Base-by-base conservation (phyloP, 176 grass and related monocot species). In the Oryza rufipogon region DNA sequence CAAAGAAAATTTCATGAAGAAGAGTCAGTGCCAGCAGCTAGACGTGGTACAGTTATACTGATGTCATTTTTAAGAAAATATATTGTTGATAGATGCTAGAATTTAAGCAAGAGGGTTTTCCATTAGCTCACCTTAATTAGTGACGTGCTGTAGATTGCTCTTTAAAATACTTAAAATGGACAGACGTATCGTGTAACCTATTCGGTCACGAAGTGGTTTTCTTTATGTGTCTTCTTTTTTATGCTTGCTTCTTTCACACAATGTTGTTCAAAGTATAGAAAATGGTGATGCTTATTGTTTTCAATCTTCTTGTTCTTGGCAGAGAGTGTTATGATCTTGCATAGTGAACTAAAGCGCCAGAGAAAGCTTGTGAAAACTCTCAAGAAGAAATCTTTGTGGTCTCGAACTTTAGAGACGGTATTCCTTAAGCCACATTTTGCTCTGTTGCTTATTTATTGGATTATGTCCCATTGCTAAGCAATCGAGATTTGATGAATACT, bases 371-470 rank as follows among this genome's bases (percentile, higher is more conserved):
- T 98, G 66, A 98, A 95, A 87, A 91, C 87, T 87, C 86, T 98
- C 71, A 90, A 96, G 84, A 98, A 96, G 91, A 98, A 98, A 86
- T 98, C 93, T 44, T 80, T 98, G 64, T 98, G 96, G 96, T 87
- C 91, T 51, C 93, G 84, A 86, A 89, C 64, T 86, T 94, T 98
- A 84, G 96, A 96, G 88, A 93, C 92, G 86, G 92, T 98, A 91
- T 89, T 80, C 64, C 46, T 82, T 54, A 32, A 77, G 19, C 51
- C 51, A 76, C 7, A 81, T 48, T 68, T 63, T 63, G n/a, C 58
- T 63, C 9, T n/a, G 58, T 63, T 33, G 25, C 61, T 75, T 52
- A 7, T 48, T 20, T 7, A 4, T 63, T 63, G 23, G 49, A 30
- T 80, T 75, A 77, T 71, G 19, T 25, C 4, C 47, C 5, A 10